Percentiles rank a stretch among this genome's conserved stretches.
Evolutionary conservation across 306 rosid species (phyloP).

Genomic region (Morella rubra): DNA sequence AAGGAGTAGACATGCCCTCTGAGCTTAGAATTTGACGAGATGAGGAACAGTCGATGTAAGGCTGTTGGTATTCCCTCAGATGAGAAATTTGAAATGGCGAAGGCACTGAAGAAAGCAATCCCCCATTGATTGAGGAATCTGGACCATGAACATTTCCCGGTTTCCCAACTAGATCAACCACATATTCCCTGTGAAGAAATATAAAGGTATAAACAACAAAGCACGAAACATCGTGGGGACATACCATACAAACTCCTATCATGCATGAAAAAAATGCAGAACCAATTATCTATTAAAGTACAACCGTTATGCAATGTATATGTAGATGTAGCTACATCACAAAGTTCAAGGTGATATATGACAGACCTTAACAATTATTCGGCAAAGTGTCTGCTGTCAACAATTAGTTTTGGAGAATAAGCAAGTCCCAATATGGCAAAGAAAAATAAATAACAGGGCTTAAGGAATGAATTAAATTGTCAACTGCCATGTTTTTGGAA

Average conservation of each 20-base stretch:
- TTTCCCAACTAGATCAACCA: conserved; percentile 95
- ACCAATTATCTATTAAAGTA: neutral
- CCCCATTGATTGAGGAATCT: conserved; percentile 94
- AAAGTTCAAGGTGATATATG: neutral
- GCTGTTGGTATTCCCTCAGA: conserved; percentile 70
- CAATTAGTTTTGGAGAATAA: too few species aligned
- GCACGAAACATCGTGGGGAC: neutral
- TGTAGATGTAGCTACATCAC: neutral
- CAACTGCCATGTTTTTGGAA: neutral
- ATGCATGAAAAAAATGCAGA: neutral
- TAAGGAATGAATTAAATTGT: neutral
- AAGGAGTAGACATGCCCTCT: conserved; percentile 35
- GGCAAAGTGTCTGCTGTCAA: too few species aligned
- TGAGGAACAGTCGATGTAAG: conserved; percentile 43
- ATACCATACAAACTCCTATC: neutral
- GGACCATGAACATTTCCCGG: conserved; percentile 92
- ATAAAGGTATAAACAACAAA: neutral
- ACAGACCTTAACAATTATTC: neutral
- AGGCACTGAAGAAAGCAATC: conserved; percentile 68
- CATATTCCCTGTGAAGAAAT: conserved; percentile 73
- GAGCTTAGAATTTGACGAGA: conserved; percentile 42
- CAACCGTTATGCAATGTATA: neutral
- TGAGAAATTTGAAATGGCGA: conserved; percentile 81
- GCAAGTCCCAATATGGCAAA: too few species aligned
- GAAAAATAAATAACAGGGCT: neutral